Evolutionary conservation across 768 basidiomycete species (phyloP), one percentile per base, ranked within the genome.

Genomic region (Panaeolus papilionaceus): DNA sequence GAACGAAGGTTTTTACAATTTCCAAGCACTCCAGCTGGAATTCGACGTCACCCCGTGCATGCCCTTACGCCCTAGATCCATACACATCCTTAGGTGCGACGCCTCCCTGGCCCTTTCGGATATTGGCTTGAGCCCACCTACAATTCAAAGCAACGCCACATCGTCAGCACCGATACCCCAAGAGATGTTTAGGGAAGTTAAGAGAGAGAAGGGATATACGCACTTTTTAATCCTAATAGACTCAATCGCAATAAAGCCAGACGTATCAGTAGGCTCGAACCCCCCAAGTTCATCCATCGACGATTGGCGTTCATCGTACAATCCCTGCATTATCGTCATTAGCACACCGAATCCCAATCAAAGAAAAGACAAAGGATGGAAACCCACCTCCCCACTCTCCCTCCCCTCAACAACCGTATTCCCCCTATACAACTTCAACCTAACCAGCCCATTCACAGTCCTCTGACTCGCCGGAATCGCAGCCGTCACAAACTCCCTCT

Each of bases 231-330:
- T 95, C 61, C 98, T 89, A 79, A 99, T 99, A 38, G 94, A 94
- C 79, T 98, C 94, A 71, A 99, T 98, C 75, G 92, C 91, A 80
- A 99, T 98, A 86, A 99, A 99, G 4, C 96, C 96, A 62, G 92
- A 88, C 40, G 96, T 96, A 75, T 97, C 95, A 38, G 92, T 94
- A 23, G 96, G 96, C 81, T 97, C 95, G 80, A 99, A 99, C 49
- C 96, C 97, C 68, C 98, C 97, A 67, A 98, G 89, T 82, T 97
- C 96, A 78, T 99, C 98, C 98, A 99, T 99, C 65, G 96, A 98
- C 10, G 94, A 95, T 80, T 98, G 87, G 38, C 90, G 90, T 75
- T 94, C 96, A 75, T 99, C 98, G 77, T 99, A 99, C 28, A 99
- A 86, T 76, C 94, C 94, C 91, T 49, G 3, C 26, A 33, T 62